Evolutionary conservation across 2,329 filamentous ascomycete species (phyloP), one percentile per base, ranked within the genome.

Genomic region (Cryoendolithus antarcticus): DNA sequence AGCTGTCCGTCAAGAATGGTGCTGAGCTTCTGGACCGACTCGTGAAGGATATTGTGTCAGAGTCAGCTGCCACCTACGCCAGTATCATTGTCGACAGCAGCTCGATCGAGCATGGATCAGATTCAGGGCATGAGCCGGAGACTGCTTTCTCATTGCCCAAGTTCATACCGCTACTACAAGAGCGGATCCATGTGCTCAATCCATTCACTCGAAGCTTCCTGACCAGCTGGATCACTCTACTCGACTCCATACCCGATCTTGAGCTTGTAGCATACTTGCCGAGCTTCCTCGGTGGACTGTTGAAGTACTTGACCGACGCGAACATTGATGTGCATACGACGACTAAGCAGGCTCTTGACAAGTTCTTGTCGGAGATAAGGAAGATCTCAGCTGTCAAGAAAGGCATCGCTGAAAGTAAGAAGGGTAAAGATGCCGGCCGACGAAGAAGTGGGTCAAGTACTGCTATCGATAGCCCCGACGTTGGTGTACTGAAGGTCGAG

Each of bases 1-100:
- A 98, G 59, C 69, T 95, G 4, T 96, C 89, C 0, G 93, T 98
- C 42, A 98, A 98, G 63, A 98, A 98, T 57, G 91, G 91, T 21
- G 91, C 91, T 13, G 91, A 98, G 59, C 72, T 98, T 35, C 72
- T 98, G 6, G 91, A 98, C 62, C 82, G 91, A 24, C 72, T 98
- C 35, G 80, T 98, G 55, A 95, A 95, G 62, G 88, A 96, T 53
- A 94, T 96, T 44, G 86, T 96, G 3, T 83, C 88, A 2, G 89
- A 96, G 62, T 94, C 88, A 4, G 88, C 89, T 9, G 84, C 89
- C 32, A 91, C 86, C 4, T 98, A 98, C 59, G 80, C 96, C 5
- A 96, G 91, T 0, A 75, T 95, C 7, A 67, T 98, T 15, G 72
- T 75, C 34, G 41, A 62, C 50, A 48, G 52, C 12, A 41, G 47